A percentile compares a stretch with the other conserved stretches of the same genome.
Conservation (phyloP, 192 early-diverging fungal species). For the Podila minutissima region DNA sequence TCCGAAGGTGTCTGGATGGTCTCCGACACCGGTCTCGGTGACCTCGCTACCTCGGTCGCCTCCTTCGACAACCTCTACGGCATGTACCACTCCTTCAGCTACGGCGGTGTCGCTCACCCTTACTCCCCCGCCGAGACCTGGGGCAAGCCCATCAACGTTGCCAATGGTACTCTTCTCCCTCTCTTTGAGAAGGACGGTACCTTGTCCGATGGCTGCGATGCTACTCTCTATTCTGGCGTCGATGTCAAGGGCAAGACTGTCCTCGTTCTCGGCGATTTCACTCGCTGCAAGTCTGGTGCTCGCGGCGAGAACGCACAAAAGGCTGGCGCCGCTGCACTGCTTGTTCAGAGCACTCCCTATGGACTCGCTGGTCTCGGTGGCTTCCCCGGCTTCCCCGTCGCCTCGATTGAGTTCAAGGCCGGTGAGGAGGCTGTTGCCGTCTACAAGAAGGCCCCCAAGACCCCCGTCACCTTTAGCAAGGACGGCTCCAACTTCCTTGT, state of each 20-base stretch:
- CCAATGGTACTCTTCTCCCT: conserved; percentile 23
- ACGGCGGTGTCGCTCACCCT: conserved; percentile 12
- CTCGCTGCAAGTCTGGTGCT: conserved; percentile 48
- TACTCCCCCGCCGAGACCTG: conserved; percentile 11
- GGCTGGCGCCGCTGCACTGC: conserved; percentile 14
- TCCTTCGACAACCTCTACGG: conserved; percentile 60
- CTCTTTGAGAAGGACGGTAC: conserved; percentile 11
- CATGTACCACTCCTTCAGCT: conserved; percentile 17
- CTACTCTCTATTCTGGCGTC: conserved; percentile 1
- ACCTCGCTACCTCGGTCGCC: conserved; percentile 63
- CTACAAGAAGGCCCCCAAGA: conserved; percentile 23
- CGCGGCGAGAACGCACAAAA: conserved; percentile 29
- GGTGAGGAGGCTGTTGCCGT: conserved; percentile 43
- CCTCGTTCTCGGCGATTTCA: conserved; percentile 55
- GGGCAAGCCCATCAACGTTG: conserved; percentile 44
- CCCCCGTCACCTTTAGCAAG: conserved; percentile 14
- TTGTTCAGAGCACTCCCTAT: conserved; percentile 9
- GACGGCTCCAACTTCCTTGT: conserved; percentile 1
- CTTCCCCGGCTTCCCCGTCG: conserved; percentile 30
- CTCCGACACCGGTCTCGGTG: conserved; percentile 60
- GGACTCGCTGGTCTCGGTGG: conserved; percentile 30
- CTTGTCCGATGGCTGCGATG: conserved; percentile 27
- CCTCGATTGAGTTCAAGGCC: conserved; percentile 34
- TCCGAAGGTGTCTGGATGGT: conserved; percentile 60
- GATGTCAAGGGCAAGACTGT: conserved; percentile 45